phyloP scores from a whole-genome alignment of 805 yeast species.

The Peterozyma xylosa region DNA sequence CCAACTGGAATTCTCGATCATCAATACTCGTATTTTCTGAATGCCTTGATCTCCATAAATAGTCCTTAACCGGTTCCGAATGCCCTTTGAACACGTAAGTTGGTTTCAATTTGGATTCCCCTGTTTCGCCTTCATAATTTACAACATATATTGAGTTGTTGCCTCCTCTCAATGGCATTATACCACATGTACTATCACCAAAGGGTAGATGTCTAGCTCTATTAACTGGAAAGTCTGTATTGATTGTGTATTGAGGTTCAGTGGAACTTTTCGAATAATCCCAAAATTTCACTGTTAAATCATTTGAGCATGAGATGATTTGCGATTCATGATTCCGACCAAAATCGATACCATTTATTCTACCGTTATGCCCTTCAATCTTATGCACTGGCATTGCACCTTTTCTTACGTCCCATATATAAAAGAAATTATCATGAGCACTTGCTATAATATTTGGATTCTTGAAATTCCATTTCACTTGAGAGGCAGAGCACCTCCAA shows the following conservation, averaged over 20 bases:
- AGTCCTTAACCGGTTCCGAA: conserved; percentile 77
- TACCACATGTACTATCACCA: conserved; percentile 74
- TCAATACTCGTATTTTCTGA: conserved; percentile 35
- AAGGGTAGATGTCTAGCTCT: conserved; percentile 85
- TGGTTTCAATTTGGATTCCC: conserved; percentile 37
- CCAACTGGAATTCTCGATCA: conserved; percentile 82
- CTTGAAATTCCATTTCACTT: conserved; percentile 85
- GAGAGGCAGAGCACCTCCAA: conserved; percentile 92
- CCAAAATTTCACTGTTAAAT: conserved; percentile 81
- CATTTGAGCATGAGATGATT: conserved; percentile 81
- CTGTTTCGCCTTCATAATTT: conserved; percentile 31
- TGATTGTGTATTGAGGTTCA: conserved; percentile 50
- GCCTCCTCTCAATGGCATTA: conserved; percentile 90
- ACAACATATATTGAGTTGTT: conserved; percentile 52
- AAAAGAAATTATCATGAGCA: conserved; percentile 73
- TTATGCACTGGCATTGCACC: conserved; percentile 69
- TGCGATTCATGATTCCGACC: conserved; percentile 49
- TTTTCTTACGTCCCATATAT: conserved; percentile 83
- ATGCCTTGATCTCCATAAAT: conserved; percentile 74
- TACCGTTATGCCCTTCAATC: conserved; percentile 71
- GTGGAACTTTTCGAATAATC: conserved; percentile 36
- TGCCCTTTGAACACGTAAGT: conserved; percentile 71
- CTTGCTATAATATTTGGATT: conserved; percentile 77
- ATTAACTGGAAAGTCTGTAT: conserved; percentile 79
- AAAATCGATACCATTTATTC: conserved; percentile 87